Conservation (phyloP, 202 grass and related monocot species). For the Saccharum hybrid region DNA sequence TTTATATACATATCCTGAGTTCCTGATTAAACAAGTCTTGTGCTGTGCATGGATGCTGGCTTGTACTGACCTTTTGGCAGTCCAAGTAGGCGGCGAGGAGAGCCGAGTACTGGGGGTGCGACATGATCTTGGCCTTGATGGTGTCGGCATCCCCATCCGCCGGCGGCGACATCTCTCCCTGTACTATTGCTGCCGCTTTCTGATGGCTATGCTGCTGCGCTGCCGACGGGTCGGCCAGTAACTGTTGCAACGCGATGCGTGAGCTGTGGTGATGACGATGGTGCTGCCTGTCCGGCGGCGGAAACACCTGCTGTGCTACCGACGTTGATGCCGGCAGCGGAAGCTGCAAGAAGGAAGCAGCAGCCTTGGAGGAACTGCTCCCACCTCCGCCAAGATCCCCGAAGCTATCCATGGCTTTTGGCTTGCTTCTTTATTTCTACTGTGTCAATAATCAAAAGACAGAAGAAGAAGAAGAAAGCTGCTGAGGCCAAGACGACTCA, state of each 20-base stretch:
- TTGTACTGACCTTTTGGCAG: slow-evolving; percentile 79
- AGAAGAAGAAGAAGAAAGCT: background rate
- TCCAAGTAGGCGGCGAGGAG: slow-evolving; percentile 73
- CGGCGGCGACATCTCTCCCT: slow-evolving; percentile 40
- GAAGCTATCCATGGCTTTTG: slow-evolving; percentile 49
- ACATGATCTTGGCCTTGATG: slow-evolving; percentile 89
- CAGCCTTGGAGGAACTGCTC: slow-evolving; percentile 52
- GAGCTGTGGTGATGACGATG: slow-evolving; percentile 45
- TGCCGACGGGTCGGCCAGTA: slow-evolving; percentile 41
- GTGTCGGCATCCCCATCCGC: slow-evolving; percentile 32
- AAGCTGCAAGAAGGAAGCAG: slow-evolving; percentile 61
- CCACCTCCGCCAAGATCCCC: slow-evolving; percentile 56
- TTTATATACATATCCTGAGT: background rate
- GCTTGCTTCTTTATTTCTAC: background rate
- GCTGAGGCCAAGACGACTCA: slow-evolving; percentile 5
- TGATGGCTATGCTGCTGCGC: slow-evolving; percentile 17
- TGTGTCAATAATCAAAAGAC: background rate
- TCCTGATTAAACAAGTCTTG: background rate
- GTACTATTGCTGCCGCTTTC: background rate
- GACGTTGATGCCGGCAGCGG: slow-evolving; percentile 43
- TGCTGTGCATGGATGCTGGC: slow-evolving; percentile 20
- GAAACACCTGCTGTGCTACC: slow-evolving; percentile 31
- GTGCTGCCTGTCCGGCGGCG: slow-evolving; percentile 25
- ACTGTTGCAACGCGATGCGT: slow-evolving; percentile 53
- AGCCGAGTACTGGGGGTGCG: slow-evolving; percentile 79